Evolutionary conservation across 2,329 filamentous ascomycete genomes (phyloP).

Genomic region (Alternaria burnsii): DNA sequence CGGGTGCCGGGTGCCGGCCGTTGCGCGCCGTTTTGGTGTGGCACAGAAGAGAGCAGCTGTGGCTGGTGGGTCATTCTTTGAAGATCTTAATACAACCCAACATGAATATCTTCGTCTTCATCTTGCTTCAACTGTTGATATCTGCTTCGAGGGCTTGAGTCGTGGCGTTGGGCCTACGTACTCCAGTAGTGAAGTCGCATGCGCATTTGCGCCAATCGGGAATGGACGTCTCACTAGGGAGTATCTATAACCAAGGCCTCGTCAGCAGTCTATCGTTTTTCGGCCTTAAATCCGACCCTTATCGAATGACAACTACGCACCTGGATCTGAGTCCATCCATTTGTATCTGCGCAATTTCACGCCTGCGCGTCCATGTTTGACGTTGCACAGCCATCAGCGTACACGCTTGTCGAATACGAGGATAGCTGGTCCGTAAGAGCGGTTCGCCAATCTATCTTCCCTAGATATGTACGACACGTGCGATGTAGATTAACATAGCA

Average conservation of each 20-base stretch:
- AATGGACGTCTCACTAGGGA: constrained; percentile 1
- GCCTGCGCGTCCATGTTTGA: neutral
- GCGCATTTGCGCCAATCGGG: constrained; percentile 10
- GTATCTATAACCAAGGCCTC: constrained; percentile 11
- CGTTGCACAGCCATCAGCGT: neutral
- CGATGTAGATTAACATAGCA: neutral
- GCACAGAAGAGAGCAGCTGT: neutral
- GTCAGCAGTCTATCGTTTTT: constrained; percentile 11
- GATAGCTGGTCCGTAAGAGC: neutral
- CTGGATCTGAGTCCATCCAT: neutral
- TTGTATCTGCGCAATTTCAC: neutral
- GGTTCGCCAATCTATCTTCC: constrained; percentile 1
- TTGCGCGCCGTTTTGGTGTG: neutral
- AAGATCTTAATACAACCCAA: neutral
- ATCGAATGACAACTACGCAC: neutral
- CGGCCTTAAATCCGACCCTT: neutral
- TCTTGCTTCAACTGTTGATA: neutral
- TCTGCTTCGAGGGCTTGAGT: neutral
- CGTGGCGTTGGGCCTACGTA: neutral
- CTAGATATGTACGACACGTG: neutral
- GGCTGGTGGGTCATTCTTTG: neutral
- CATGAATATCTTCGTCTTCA: neutral
- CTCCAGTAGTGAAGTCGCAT: constrained; percentile 9
- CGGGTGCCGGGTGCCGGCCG: neutral
- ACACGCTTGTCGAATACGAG: neutral